Conservation (phyloP, 2,329 filamentous ascomycete genomes). For the Curvularia lunata region DNA sequence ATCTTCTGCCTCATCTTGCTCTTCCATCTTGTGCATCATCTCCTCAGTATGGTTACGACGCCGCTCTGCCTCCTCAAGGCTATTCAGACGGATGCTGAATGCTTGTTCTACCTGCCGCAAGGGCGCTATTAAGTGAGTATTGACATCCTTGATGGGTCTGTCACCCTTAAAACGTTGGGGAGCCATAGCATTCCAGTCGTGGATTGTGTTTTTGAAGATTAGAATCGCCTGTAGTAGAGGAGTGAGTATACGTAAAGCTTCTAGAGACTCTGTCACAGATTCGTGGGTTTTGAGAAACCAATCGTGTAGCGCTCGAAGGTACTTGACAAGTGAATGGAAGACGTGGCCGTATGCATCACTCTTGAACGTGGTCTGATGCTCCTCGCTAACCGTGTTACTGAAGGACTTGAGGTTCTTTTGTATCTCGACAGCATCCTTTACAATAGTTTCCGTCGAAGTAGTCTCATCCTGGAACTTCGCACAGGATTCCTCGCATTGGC, state of each 20-base stretch:
- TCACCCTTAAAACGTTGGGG: conserved; percentile 24
- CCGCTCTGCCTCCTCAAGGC: conserved; percentile 17
- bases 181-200: conserved; percentile 30
- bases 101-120: conserved; percentile 25
- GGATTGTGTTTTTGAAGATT: conserved; percentile 32
- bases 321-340: conserved; percentile 28
- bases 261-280: conserved; percentile 14
- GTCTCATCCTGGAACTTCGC: conserved; percentile 11
- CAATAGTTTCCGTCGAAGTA: conserved; percentile 17
- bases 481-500: conserved; percentile 16
- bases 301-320: conserved; percentile 26
- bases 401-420: conserved; percentile 14
- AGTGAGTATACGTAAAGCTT: conserved; percentile 26
- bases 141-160: conserved; percentile 32
- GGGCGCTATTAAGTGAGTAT: conserved; percentile 33
- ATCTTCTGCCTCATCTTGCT: conserved; percentile 13
- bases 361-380: conserved; percentile 28
- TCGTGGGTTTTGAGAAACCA: conserved; percentile 19
- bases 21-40: conserved; percentile 11
- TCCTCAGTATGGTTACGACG: conserved; percentile 9
- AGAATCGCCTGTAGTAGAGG: conserved; percentile 27
- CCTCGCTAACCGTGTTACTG: neutral
- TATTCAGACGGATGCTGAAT: conserved; percentile 7
- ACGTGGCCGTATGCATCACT: conserved; percentile 36
- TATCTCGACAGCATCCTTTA: conserved; percentile 13